Conservation (phyloP, 805 yeast genomes). For the Lachancea quebecensis region DNA sequence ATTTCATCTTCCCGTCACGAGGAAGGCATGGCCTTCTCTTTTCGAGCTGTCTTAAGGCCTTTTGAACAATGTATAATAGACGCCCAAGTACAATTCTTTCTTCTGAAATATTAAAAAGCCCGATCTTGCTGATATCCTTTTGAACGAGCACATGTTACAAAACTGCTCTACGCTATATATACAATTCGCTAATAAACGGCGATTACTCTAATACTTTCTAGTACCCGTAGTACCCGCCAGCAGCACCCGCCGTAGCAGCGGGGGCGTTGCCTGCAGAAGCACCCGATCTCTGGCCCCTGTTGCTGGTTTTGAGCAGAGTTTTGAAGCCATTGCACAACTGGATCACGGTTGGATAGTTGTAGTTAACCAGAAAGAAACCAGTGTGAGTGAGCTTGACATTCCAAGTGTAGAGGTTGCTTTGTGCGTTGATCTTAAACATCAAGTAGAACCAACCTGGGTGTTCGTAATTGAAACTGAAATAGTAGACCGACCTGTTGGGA, state of each 20-base stretch:
- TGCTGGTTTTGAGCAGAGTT: constrained; percentile 40
- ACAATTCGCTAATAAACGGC: neutral
- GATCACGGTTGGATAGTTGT: constrained; percentile 82
- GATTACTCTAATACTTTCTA: neutral
- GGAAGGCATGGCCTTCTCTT: too few species aligned
- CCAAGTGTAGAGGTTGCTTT: constrained; percentile 71
- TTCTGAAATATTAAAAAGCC: too few species aligned
- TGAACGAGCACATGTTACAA: too few species aligned
- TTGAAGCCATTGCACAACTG: constrained; percentile 93
- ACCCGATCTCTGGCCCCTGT: constrained; percentile 12
- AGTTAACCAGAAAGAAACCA: constrained; percentile 74
- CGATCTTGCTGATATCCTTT: too few species aligned
- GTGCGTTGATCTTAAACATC: constrained; percentile 74
- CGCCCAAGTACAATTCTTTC: too few species aligned
- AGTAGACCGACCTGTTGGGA: constrained; percentile 82
- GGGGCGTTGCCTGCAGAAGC: constrained; percentile 1
- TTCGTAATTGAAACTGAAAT: constrained; percentile 82
- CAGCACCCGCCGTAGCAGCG: constrained; percentile 6
- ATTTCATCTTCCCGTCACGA: too few species aligned
- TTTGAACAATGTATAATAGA: too few species aligned
- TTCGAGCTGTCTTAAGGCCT: too few species aligned
- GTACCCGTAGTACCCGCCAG: constrained; percentile 12
- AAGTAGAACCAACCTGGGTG: constrained; percentile 91
- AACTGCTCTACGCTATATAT: neutral
- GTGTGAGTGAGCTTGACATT: constrained; percentile 84